Base-by-base conservation (phyloP, 805 yeast species). In the Candida ficus region DNA sequence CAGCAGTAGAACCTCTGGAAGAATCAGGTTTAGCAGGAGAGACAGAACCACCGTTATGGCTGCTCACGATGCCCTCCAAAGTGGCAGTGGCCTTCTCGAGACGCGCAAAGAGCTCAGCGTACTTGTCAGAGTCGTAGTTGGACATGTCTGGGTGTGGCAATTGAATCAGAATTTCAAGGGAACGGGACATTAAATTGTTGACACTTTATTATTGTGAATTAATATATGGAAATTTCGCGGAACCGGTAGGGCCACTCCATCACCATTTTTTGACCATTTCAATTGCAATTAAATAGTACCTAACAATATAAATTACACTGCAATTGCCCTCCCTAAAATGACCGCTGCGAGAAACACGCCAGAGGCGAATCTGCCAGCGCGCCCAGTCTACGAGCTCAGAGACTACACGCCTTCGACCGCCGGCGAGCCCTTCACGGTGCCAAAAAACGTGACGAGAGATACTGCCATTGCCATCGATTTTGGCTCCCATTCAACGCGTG, bases 381-480 rank as follows among this genome's bases (percentile, higher is more conserved):
- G 57, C n/a, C 48, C 42, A 13, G 48, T 54, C 14, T 54, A 42
- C 32, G 50, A 47, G 9, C 43, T 56, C n/a, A 40, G 49, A 8
- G 61, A 54, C 29, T 43, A 45, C 32, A 31, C 49, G 1, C 39
- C 46, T n/a, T 27, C 30, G 6, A 17, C 32, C 2, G 60, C 71
- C 3, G 25, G 32, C 13, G 78, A 76, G 56, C 73, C 77, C 0
- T 69, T 76, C 60, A 62, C 65, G 49, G 39, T 61, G 6, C n/a
- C 21, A 13, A 66, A 68, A 36, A 83, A 83, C 63, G 54, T 62
- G 29, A 36, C 64, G 4, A 33, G 28, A 1, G 76, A 76, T 3
- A 69, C 71, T 2, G 97, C 99, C 3, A 84, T 93, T 39, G 96
- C 91, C 12, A 68, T 93, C 9, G 99, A 93, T 63, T 68, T 93